A percentile compares a stretch with the other conserved stretches of the same genome.
phyloP scores from a whole-genome alignment of 768 basidiomycete species.

The Hydnum rufescens region DNA sequence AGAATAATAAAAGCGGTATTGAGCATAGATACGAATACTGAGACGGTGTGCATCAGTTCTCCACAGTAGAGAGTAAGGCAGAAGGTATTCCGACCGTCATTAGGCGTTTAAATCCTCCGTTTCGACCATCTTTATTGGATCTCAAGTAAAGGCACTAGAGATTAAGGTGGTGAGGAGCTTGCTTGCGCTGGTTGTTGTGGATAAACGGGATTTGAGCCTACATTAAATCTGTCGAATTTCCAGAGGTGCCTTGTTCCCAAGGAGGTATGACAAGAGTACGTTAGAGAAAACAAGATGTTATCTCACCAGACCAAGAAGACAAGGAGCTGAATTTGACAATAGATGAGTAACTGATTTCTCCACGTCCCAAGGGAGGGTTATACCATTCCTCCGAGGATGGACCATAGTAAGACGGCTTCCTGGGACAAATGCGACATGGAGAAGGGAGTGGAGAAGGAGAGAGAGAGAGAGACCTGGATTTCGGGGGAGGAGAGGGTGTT shows the following conservation, averaged over 20 bases:
- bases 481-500: neutral
- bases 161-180: neutral
- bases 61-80: neutral
- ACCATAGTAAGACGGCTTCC: conserved; percentile 6
- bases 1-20: conserved; percentile 44
- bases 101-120: conserved; percentile 65
- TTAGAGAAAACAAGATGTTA: neutral
- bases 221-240: conserved; percentile 7
- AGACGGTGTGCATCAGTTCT: neutral
- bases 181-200: neutral
- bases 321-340: conserved; percentile 5
- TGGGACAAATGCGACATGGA: neutral
- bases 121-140: conserved; percentile 37
- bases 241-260: conserved; percentile 4
- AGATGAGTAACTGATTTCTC: neutral
- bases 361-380: neutral
- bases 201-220: neutral
- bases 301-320: conserved; percentile 5
- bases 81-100: conserved; percentile 41
- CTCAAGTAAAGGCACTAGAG: neutral
- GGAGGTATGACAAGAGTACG: neutral
- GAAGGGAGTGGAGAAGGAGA: too few species aligned
- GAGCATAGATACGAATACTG: conserved; percentile 68
- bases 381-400: conserved; percentile 3
- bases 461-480: neutral